Base-by-base conservation (phyloP, 495 filamentous ascomycete species). In the Glonium stellatum region DNA sequence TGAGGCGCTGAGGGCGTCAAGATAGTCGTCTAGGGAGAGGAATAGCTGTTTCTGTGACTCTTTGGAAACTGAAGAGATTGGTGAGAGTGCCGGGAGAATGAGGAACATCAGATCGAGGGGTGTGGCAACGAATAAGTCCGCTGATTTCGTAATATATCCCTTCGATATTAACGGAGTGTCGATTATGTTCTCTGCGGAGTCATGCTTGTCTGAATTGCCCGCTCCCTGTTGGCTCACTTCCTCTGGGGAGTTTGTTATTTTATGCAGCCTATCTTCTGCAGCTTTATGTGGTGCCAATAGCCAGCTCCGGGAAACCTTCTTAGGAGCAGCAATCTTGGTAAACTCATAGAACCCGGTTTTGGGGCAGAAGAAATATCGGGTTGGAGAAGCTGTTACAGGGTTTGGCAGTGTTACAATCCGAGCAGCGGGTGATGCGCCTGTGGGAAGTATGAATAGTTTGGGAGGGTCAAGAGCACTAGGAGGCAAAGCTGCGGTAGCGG, bases 31-130 rank as follows among this genome's bases (percentile, higher is more conserved):
- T 36, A 84, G 70, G 1, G 85, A 83, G 36, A 93, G 82, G 68
- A 90, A 97, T 50, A 89, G 79, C 46, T 75, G 75, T 59, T 86
- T 87, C 27, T 73, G 51, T 58, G 55, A 70, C 76, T 77, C 59
- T 72, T 62, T 44, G 67, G 69, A 6, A 71, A 59, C 31, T 23
- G 48, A 51, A 0, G 74, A 63, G 8, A 72, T 61, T 25, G 78
- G 65, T 18, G 72, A 63, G 47, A 95, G 74, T 12, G 83, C 78
- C 1, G 93, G 87, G 0, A 97, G 78, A 23, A 96, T 66, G 53
- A 97, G 78, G 71, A 97, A 97, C 1, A 97, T 67, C 8, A 86
- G 78, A 70, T 99, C 93, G 59, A 92, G 74, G 6, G 86, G 87
- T 1, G 95, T 95, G 18, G 90, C 88, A 54, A 97, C 72, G 60